These are phyloP conservation scores for Neophaeococcomyces mojaviensis DNA, from an alignment of 2,329 filamentous ascomycete genomes.

Conservation along the genomic window DNA sequence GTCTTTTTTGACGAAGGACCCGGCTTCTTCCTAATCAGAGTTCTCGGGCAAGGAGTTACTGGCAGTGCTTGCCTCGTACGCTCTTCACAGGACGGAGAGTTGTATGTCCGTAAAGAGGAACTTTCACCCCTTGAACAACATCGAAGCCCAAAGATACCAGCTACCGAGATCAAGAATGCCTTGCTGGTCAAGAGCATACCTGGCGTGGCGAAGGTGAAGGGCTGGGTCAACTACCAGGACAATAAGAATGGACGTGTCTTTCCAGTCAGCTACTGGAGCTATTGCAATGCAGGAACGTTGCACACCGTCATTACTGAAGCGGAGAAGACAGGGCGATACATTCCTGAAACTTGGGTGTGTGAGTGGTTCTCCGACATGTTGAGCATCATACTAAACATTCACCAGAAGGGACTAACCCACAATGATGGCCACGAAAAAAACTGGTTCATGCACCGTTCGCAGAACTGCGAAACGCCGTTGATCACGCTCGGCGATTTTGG, in stretches of 20 bases:
- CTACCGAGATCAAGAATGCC: background rate
- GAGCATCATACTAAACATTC: background rate
- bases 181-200: background rate
- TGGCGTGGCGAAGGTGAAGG: background rate
- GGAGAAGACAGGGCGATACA: background rate
- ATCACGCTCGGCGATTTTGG: background rate
- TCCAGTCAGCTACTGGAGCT: background rate
- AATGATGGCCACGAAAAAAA: background rate
- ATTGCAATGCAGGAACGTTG: background rate
- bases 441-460: background rate
- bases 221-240: background rate
- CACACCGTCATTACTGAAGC: background rate
- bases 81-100: background rate
- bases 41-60: background rate
- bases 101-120: constrained; percentile 3
- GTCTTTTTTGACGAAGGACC: background rate
- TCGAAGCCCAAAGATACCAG: background rate
- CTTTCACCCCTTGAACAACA: background rate
- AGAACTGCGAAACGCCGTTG: background rate
- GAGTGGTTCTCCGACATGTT: background rate
- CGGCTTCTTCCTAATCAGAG: background rate
- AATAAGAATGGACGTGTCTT: background rate
- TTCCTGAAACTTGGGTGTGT: constrained; percentile 2
- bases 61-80: background rate
- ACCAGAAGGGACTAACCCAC: background rate